Evolutionary conservation across 2,329 filamentous ascomycete genomes (phyloP).

Genomic region (Phyllosticta ampelicida): DNA sequence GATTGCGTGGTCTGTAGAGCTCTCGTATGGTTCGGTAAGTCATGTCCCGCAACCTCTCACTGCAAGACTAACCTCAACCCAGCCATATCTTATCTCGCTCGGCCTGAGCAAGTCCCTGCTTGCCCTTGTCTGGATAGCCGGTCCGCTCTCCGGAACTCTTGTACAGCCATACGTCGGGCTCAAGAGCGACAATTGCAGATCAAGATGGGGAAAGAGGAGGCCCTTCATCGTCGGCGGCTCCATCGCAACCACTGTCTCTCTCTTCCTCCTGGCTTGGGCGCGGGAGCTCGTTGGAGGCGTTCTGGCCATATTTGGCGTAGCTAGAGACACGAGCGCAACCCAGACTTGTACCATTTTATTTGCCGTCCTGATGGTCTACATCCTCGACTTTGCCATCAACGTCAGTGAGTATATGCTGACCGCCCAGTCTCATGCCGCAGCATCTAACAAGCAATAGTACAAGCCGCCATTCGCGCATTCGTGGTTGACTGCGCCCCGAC

Average conservation of each 20-base stretch:
- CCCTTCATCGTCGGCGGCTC: slow-evolving; percentile 44
- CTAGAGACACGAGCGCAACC: slow-evolving; percentile 52
- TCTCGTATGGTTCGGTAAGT: slow-evolving; percentile 74
- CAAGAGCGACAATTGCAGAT: slow-evolving; percentile 41
- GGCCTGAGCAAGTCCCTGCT: slow-evolving; percentile 42
- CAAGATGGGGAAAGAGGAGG: slow-evolving; percentile 38
- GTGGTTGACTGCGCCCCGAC: slow-evolving; percentile 88
- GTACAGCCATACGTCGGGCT: slow-evolving; percentile 46
- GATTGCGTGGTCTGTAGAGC: slow-evolving; percentile 90
- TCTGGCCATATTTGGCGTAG: slow-evolving; percentile 59
- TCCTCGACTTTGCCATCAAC: slow-evolving; percentile 91
- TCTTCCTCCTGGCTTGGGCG: slow-evolving; percentile 41
- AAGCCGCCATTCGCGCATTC: slow-evolving; percentile 83
- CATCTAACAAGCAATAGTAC: slow-evolving; percentile 42
- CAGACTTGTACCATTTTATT: slow-evolving; percentile 60
- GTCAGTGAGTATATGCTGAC: slow-evolving; percentile 48
- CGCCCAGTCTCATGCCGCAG: not conserved
- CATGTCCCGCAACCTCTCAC: not conserved
- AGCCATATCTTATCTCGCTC: slow-evolving; percentile 43
- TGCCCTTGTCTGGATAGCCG: slow-evolving; percentile 46
- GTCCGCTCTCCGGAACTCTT: slow-evolving; percentile 41
- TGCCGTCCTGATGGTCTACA: slow-evolving; percentile 78
- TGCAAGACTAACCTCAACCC: slow-evolving; percentile 4
- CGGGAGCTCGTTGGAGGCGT: slow-evolving; percentile 50
- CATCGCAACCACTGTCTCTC: slow-evolving; percentile 37